Evolutionary conservation across 108 stramenopile genomes (phyloP), one percentile per base, ranked within the genome.

Genomic region (Skeletonema costatum): DNA sequence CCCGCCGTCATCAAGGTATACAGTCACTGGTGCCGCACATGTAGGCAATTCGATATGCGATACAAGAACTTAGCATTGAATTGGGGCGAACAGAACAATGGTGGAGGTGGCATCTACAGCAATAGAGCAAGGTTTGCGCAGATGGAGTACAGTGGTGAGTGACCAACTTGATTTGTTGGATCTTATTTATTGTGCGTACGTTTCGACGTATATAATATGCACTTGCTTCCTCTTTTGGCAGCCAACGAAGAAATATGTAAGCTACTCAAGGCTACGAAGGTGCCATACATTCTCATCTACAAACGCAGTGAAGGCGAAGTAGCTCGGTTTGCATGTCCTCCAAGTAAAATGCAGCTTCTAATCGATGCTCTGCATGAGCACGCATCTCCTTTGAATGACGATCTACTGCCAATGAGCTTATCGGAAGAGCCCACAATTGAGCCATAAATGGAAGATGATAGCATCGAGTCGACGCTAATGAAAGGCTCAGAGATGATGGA

Each of bases 231-330:
- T 41, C 39, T 41, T 41, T 41, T 2, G 1, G 32, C 59, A 60
- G 68, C 68, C 19, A 70, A 70, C 19, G 62, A 64, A 58, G 69
- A 70, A 65, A 32, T 70, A 30, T 70, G 69, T 31, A 63, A 65
- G 31, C 36, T 63, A 14, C 17, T 70, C n/a, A 16, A 70, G n/a
- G 68, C 68, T 17, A 70, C 69, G 5, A 65, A 21, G 6, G 64
- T 70, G 30, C 69, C 69, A 35, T 70, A 70, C 62, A 70, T 70
- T 5, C 17, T 70, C 19, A 65, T 70, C 62, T 70, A 70, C 32
- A 64, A 70, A 30, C 31, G 69, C 29, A 33, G 17, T 13, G 44
- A 25, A 31, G 65, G 38, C 1, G 12, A 17, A 13, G 39, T 66
- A 3, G 16, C 65, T 19, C 14, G 65, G 0, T 66, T 66, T 66